Evolutionary conservation across 2,329 filamentous ascomycete species (phyloP).

Genomic region (Colletotrichum sp.): DNA sequence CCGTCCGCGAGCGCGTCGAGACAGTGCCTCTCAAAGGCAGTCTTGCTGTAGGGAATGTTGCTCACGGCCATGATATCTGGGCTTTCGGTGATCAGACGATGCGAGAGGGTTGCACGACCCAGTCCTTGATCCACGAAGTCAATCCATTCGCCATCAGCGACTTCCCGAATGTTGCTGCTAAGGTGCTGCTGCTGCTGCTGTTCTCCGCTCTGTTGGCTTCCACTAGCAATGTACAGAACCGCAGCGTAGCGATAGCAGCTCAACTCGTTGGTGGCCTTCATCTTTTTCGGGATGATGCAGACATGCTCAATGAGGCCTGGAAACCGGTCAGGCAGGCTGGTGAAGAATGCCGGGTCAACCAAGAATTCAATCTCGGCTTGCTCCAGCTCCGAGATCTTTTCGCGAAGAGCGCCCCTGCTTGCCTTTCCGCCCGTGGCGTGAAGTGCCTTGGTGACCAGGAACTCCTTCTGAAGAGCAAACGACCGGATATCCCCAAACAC

Average conservation of each 20-base stretch:
- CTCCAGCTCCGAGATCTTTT: constrained; percentile 17
- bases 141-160: constrained; percentile 2
- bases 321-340: constrained; percentile 2
- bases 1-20: not conserved
- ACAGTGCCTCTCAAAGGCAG: constrained; percentile 27
- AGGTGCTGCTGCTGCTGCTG: not conserved
- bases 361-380: constrained; percentile 25
- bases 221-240: constrained; percentile 21
- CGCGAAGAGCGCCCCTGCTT: constrained; percentile 1
- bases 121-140: not conserved
- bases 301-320: constrained; percentile 27
- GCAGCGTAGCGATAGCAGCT: constrained; percentile 32
- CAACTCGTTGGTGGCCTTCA: constrained; percentile 32
- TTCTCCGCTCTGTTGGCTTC: not conserved
- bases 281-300: constrained; percentile 31
- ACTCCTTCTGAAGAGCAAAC: constrained; percentile 17
- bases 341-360: constrained; percentile 30
- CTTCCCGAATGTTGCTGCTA: not conserved
- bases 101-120: not conserved
- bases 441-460: constrained; percentile 11
- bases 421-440: not conserved
- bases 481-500: constrained; percentile 28
- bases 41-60: constrained; percentile 34
- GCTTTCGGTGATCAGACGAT: constrained; percentile 7
- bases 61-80: constrained; percentile 13